Base-by-base conservation (phyloP, 768 basidiomycete species). In the Hydnum rufescens region DNA sequence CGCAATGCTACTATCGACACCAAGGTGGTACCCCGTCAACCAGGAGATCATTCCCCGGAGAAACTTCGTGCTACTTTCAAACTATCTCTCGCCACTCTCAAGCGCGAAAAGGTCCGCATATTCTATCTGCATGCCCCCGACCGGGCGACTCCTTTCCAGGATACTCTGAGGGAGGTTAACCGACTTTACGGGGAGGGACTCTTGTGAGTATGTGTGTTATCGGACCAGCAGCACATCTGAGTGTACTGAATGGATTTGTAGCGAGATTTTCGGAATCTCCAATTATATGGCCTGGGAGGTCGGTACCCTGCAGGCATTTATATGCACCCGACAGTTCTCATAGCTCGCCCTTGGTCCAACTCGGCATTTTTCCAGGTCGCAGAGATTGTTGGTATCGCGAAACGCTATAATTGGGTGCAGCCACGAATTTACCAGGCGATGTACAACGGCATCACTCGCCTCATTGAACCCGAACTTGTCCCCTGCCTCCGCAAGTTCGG, bases 171-270 rank as follows among this genome's bases (percentile, higher is more conserved):
- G 52, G 69, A 65, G 0, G 66, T 72, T 28, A 63, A 76, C 59
- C 67, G 73, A 26, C 63, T 74, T 4, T 62, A 75, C 65, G 66
- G 70, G 55, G 71, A 73, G 58, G 74, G 76, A 3, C 66, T 71
- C 57, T 75, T 77, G 63, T 39, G 36, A 39, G 36, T 39, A 39
- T 1, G 13, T 22, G 61, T 18, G 44, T 62, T 39, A 47, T 54
- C 28, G 22, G 28, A 28, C 32, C 54, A 13, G 44, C 18, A 4
- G 18, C 49, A 30, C 16, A 22, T 32, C 31, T 54, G n/a, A 13
- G 4, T 34, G 19, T 5, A 13, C n/a, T n/a, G n/a, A n/a, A n/a
- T n/a, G n/a, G n/a, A n/a, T 16, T 54, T 4, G 5, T 42, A 55
- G 53, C 49, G 52, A 54, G 55, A 65, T 67, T 47, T 67, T 72